These are phyloP conservation scores for Mycena venus DNA, from an alignment of 768 basidiomycete genomes.

Conservation along the genomic window DNA sequence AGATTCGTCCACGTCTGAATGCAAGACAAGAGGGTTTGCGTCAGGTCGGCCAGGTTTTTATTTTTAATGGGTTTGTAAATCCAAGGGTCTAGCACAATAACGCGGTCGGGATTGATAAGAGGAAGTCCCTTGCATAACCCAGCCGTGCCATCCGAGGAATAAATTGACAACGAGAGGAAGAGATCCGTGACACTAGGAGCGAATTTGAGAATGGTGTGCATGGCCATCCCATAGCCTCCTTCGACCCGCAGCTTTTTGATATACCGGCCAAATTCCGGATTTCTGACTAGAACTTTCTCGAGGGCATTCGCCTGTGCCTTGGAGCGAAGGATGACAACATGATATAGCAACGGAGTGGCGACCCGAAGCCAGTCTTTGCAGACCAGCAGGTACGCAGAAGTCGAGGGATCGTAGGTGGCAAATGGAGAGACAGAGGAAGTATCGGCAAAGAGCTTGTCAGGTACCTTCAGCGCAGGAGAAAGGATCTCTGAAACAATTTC, in stretches of 20 bases:
- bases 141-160: neutral
- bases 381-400: too few relatives aligned
- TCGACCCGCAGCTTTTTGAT: slow-evolving; percentile 37
- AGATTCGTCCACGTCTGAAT: neutral
- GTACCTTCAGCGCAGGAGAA: too few relatives aligned
- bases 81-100: neutral
- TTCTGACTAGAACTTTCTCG: neutral
- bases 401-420: too few relatives aligned
- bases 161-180: neutral
- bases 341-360: slow-evolving; percentile 36
- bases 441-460: too few relatives aligned
- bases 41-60: neutral
- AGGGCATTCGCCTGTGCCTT: neutral
- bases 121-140: neutral
- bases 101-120: neutral
- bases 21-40: neutral
- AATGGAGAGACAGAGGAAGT: too few relatives aligned
- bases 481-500: too few relatives aligned
- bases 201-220: slow-evolving; percentile 6
- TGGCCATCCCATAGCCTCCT: slow-evolving; percentile 23
- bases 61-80: neutral
- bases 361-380: slow-evolving; percentile 41
- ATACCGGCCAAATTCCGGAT: slow-evolving; percentile 9
- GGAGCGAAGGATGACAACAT: slow-evolving; percentile 10
- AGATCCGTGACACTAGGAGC: too few relatives aligned